Conservation (phyloP, 352 stramenopile species). For the Globisporangium camurandrum region DNA sequence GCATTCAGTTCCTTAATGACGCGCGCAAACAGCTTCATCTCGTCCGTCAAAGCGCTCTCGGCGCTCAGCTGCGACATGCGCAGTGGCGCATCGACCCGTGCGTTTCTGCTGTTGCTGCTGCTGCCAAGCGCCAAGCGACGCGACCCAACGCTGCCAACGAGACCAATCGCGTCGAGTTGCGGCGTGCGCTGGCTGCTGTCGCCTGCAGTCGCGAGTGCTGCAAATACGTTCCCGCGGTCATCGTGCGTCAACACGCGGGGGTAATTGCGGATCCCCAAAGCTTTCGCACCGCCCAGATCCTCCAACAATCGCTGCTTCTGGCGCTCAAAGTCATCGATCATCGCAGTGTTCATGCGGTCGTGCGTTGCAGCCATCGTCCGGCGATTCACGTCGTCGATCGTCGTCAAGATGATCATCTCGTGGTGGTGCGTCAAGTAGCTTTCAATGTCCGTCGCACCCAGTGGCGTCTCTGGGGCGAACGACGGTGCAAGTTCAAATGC, state of each 20-base stretch:
- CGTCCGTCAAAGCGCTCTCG: constrained; percentile 66
- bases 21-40: constrained; percentile 78
- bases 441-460: constrained; percentile 82
- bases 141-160: constrained; percentile 35
- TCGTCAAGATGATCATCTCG: constrained; percentile 89
- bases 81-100: constrained; percentile 21
- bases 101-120: constrained; percentile 16
- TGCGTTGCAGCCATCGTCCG: constrained; percentile 74
- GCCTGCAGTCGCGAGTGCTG: constrained; percentile 20
- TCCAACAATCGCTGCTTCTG: constrained; percentile 72
- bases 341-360: constrained; percentile 78
- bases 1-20: constrained; percentile 68
- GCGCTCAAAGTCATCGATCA: constrained; percentile 82
- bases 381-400: constrained; percentile 82
- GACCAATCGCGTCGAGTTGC: constrained; percentile 31
- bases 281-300: constrained; percentile 53
- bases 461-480: constrained; percentile 73
- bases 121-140: constrained; percentile 34
- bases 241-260: constrained; percentile 42
- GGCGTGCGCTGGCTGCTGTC: constrained; percentile 26
- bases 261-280: constrained; percentile 68
- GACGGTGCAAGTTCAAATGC: constrained; percentile 68
- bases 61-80: constrained; percentile 59
- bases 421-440: constrained; percentile 86
- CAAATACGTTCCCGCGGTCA: constrained; percentile 42